phyloP scores from a whole-genome alignment of 495 filamentous ascomycete genomes.

The Chaetomium cochliodes region DNA sequence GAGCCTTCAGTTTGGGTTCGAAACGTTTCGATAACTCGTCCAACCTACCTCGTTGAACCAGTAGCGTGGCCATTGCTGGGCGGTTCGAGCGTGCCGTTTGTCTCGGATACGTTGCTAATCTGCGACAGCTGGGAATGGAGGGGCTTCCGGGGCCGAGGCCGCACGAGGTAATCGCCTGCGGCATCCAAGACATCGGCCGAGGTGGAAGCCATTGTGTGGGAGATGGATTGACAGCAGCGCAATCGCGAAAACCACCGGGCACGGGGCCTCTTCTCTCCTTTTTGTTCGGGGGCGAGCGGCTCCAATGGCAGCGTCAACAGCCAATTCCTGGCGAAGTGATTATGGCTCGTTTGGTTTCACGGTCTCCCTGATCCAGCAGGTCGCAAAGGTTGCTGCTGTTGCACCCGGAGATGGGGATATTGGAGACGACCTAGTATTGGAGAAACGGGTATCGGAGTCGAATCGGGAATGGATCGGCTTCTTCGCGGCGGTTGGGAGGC shows the following conservation, averaged over 20 bases:
- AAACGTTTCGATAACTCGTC: neutral
- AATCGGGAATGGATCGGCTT: slow-evolving; percentile 7
- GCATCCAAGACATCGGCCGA: slow-evolving; percentile 33
- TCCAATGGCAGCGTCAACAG: neutral
- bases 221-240: neutral
- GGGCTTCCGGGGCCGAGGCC: slow-evolving; percentile 47
- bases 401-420: neutral
- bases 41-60: slow-evolving; percentile 41
- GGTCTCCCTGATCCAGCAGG: neutral
- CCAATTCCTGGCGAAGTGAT: neutral
- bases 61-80: slow-evolving; percentile 36
- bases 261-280: neutral
- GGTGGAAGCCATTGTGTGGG: slow-evolving; percentile 28
- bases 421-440: too few species aligned
- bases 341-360: neutral
- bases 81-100: slow-evolving; percentile 36
- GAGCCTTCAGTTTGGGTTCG: neutral
- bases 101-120: slow-evolving; percentile 38
- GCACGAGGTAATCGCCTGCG: slow-evolving; percentile 37
- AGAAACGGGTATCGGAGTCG: too few species aligned
- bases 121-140: slow-evolving; percentile 44
- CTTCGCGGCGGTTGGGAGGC: neutral
- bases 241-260: neutral
- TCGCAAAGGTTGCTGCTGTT: neutral
- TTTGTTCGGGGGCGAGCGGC: neutral